Evolutionary conservation across 1,139 yeast genomes (phyloP).

Genomic region (Nematodospora anomalae): DNA sequence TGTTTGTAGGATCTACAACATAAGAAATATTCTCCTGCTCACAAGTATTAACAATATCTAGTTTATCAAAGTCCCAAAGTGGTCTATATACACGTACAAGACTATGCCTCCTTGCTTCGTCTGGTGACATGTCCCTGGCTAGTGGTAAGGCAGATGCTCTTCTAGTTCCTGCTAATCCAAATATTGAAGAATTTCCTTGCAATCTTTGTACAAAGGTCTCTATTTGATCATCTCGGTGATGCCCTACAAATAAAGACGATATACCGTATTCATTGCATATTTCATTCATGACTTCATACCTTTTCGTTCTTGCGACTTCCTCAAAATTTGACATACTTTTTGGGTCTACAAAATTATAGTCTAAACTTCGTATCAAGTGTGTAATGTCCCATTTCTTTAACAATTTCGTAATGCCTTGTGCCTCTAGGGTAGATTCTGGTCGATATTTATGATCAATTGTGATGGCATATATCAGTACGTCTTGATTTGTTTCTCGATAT

Average conservation of each 20-base stretch:
- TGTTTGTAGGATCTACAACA: slow-evolving; percentile 72
- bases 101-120: slow-evolving; percentile 4
- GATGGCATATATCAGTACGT: slow-evolving; percentile 42
- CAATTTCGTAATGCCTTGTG: slow-evolving; percentile 35
- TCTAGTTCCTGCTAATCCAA: slow-evolving; percentile 54
- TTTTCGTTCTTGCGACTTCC: slow-evolving; percentile 52
- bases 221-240: slow-evolving; percentile 68
- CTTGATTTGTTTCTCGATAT: slow-evolving; percentile 24
- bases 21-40: slow-evolving; percentile 40
- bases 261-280: slow-evolving; percentile 32
- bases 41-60: slow-evolving; percentile 50
- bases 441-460: slow-evolving; percentile 63
- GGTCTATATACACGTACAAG: slow-evolving; percentile 49
- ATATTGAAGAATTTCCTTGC: slow-evolving; percentile 52
- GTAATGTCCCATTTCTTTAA: slow-evolving; percentile 39
- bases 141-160: slow-evolving; percentile 28
- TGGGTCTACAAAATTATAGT: slow-evolving; percentile 27
- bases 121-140: slow-evolving; percentile 17
- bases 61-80: slow-evolving; percentile 46
- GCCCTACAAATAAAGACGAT: slow-evolving; percentile 55
- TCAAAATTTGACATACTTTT: slow-evolving; percentile 45
- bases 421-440: slow-evolving; percentile 48
- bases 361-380: slow-evolving; percentile 39
- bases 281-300: slow-evolving; percentile 46
- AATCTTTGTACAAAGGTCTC: slow-evolving; percentile 68